These are phyloP conservation scores for Crotalaria pallida DNA, from an alignment of 306 rosid genomes.

Conservation along the genomic window DNA sequence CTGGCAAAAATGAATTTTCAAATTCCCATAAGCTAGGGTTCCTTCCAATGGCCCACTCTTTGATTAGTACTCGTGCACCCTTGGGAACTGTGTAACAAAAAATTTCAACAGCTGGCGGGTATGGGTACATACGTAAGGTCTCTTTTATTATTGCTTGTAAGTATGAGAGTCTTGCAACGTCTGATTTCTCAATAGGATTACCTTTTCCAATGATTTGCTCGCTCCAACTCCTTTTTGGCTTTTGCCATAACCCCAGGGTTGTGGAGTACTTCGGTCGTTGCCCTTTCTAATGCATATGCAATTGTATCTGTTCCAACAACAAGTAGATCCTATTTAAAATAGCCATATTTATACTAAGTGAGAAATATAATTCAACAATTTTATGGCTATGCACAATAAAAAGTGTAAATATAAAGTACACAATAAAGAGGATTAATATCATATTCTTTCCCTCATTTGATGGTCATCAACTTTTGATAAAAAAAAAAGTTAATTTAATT, in stretches of 20 bases:
- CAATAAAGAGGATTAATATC: no score
- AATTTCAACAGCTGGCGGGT: constrained; percentile 19
- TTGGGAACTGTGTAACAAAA: constrained; percentile 27
- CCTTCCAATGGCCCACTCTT: constrained; percentile 27
- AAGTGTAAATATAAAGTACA: no score
- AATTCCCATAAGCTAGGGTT: constrained; percentile 23
- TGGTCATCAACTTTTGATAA: no score
- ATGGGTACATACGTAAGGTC: constrained; percentile 30
- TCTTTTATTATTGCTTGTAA: constrained; percentile 41
- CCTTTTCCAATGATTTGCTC: constrained; percentile 42
- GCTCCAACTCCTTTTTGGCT: no score
- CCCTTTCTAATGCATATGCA: no score
- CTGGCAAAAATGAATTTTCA: constrained; percentile 28
- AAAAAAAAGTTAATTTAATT: no score
- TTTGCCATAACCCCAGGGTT: no score
- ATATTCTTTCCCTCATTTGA: no score
- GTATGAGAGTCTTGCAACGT: constrained; percentile 31
- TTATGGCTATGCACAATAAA: no score
- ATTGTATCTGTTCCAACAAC: no score
- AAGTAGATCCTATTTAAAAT: constrained; percentile 24
- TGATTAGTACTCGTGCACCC: constrained; percentile 32
- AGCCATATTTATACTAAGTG: not conserved
- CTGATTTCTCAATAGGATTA: constrained; percentile 35
- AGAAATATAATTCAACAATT: not conserved
- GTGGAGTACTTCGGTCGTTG: no score